phyloP scores from a whole-genome alignment of 2,329 filamentous ascomycete species.

The Aspergillus transmontanensis region DNA sequence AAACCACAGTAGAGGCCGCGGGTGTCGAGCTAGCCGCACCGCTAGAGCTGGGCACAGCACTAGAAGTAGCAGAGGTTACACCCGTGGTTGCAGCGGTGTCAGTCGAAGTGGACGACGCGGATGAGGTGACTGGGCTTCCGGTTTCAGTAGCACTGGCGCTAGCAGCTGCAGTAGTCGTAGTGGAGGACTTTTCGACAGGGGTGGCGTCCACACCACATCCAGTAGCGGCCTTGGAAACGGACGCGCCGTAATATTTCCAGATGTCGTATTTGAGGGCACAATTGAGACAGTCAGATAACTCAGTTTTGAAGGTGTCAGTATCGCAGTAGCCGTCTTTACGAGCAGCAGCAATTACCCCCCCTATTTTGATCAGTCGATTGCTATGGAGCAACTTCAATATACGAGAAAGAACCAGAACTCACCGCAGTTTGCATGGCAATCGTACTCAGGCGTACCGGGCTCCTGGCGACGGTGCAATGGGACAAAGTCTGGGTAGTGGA shows the following conservation, averaged over 20 bases:
- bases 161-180: neutral
- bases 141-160: neutral
- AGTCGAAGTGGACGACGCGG: neutral
- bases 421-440: conserved; percentile 41
- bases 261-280: conserved; percentile 49
- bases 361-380: conserved; percentile 15
- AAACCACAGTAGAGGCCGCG: neutral
- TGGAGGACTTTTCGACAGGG: neutral
- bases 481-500: conserved; percentile 8
- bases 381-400: neutral
- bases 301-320: conserved; percentile 27
- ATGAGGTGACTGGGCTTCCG: neutral
- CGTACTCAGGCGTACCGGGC: conserved; percentile 34
- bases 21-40: neutral
- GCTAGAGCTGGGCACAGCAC: neutral
- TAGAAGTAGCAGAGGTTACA: neutral
- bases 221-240: conserved; percentile 41
- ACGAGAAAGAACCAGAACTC: neutral
- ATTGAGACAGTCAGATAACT: conserved; percentile 39
- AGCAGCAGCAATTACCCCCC: conserved; percentile 29
- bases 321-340: conserved; percentile 30
- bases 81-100: neutral
- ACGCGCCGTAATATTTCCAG: conserved; percentile 48
- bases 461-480: conserved; percentile 11
- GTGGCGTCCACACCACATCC: conserved; percentile 28